Percentiles rank a stretch among this genome's conserved stretches.
phyloP scores from a whole-genome alignment of 1,284 basidiomycete species.

The Leccinum subfulvum region DNA sequence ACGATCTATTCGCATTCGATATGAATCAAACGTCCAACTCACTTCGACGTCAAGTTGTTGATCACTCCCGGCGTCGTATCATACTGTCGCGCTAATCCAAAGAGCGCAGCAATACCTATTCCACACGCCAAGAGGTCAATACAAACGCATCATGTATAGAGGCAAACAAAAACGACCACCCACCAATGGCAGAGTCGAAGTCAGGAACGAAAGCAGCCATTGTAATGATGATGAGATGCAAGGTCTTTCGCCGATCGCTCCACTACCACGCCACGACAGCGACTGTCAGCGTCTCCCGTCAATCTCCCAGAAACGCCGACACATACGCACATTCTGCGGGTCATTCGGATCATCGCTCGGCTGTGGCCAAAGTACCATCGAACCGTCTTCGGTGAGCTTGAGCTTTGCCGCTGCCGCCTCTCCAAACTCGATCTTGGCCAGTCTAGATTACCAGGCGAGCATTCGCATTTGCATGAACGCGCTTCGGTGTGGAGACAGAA shows the following conservation, averaged over 20 bases:
- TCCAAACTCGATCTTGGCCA: conserved; percentile 53
- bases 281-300: background rate
- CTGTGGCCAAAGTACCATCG: conserved; percentile 56
- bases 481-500: background rate
- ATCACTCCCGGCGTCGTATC: conserved; percentile 53
- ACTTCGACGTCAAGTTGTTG: conserved; percentile 57
- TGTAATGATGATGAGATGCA: conserved; percentile 51
- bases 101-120: conserved; percentile 53
- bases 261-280: conserved; percentile 33
- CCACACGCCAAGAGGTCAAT: background rate
- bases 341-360: conserved; percentile 53
- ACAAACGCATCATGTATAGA: background rate
- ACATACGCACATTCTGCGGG: conserved; percentile 48
- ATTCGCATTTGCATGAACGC: background rate
- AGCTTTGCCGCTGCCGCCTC: conserved; percentile 43
- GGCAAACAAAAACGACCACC: background rate
- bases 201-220: conserved; percentile 54
- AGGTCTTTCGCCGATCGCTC: conserved; percentile 41
- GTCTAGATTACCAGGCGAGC: conserved; percentile 34
- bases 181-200: conserved; percentile 54
- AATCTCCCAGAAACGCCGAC: background rate
- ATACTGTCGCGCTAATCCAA: conserved; percentile 49
- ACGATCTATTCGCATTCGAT: background rate
- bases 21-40: conserved; percentile 15
- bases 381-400: conserved; percentile 50